Evolutionary conservation across 2,329 filamentous ascomycete species (phyloP).

Genomic region (Nigrograna mackinnonii): DNA sequence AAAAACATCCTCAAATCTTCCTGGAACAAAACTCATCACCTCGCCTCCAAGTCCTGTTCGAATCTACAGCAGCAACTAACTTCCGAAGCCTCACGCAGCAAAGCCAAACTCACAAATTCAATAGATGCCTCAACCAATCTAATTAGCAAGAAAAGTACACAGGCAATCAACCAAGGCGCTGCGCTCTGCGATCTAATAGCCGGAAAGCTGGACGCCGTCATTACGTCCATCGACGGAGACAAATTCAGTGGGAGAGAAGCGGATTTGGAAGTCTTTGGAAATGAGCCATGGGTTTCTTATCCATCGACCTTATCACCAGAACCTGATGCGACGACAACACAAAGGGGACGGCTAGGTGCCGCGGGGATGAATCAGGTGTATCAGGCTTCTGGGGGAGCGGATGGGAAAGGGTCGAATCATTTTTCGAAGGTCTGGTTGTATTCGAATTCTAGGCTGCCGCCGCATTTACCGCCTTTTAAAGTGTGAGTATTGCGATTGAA

Average conservation of each 20-base stretch:
- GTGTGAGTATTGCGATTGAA: slow-evolving; percentile 54
- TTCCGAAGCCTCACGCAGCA: slow-evolving; percentile 29
- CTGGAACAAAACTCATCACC: too few species aligned
- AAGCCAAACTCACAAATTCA: slow-evolving; percentile 16
- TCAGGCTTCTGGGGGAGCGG: too few species aligned
- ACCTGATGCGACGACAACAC: slow-evolving; percentile 14
- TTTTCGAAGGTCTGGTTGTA: slow-evolving; percentile 81
- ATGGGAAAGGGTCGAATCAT: slow-evolving; percentile 31
- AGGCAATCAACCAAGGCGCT: slow-evolving; percentile 43
- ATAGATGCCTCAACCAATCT: slow-evolving; percentile 32
- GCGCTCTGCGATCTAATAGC: slow-evolving; percentile 63
- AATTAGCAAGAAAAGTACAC: slow-evolving; percentile 36
- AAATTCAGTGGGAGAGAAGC: slow-evolving; percentile 56
- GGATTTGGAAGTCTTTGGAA: slow-evolving; percentile 44
- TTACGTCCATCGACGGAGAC: slow-evolving; percentile 74
- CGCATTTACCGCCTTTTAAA: slow-evolving; percentile 67
- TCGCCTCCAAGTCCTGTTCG: slow-evolving; percentile 31
- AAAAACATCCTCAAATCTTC: too few species aligned
- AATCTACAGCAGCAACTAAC: slow-evolving; percentile 22
- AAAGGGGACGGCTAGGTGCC: too few species aligned
- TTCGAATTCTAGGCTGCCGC: slow-evolving; percentile 73
- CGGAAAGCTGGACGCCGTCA: slow-evolving; percentile 66
- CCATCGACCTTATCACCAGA: too few species aligned
- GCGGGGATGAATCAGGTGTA: too few species aligned
- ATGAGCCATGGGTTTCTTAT: too few species aligned